phyloP scores from a whole-genome alignment of 495 filamentous ascomycete species.

The Trichocladium antarcticum region DNA sequence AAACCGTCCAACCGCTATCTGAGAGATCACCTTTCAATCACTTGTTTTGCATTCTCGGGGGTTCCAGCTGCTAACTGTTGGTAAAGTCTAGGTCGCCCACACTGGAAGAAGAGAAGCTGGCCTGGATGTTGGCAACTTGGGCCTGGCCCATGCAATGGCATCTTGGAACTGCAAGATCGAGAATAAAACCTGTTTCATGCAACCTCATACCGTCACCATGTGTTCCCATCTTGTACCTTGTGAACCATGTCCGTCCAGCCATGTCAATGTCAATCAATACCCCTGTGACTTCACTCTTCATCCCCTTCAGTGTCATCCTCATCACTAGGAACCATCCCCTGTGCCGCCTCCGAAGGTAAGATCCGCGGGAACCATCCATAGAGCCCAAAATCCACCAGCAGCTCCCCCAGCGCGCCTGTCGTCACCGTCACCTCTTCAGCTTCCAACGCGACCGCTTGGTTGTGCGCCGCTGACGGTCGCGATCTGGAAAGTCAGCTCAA shows the following conservation, averaged over 20 bases:
- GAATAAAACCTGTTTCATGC: no score
- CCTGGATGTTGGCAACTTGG: no score
- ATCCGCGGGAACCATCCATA: constrained; percentile 69
- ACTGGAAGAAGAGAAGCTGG: no score
- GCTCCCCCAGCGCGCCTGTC: constrained; percentile 54
- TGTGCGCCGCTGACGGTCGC: constrained; percentile 50
- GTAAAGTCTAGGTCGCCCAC: not conserved
- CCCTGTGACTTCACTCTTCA: no score
- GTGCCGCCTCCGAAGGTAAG: constrained; percentile 41
- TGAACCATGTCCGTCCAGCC: no score
- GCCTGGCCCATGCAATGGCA: no score
- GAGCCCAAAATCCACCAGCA: constrained; percentile 52
- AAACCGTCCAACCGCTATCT: constrained; percentile 68
- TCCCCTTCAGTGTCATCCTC: constrained; percentile 12
- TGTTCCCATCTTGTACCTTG: no score
- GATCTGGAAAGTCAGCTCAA: no score
- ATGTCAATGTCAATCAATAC: no score
- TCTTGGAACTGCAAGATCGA: no score
- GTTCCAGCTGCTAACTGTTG: constrained; percentile 17
- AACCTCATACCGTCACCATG: no score
- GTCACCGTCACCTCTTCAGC: constrained; percentile 60
- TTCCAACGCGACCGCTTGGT: constrained; percentile 56
- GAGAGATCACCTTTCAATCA: constrained; percentile 31
- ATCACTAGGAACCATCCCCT: constrained; percentile 10
- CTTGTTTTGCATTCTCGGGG: constrained; percentile 4